These are phyloP conservation scores for Apiotrichum veenhuisii DNA, from an alignment of 1,284 basidiomycete species.

Conservation along the genomic window DNA sequence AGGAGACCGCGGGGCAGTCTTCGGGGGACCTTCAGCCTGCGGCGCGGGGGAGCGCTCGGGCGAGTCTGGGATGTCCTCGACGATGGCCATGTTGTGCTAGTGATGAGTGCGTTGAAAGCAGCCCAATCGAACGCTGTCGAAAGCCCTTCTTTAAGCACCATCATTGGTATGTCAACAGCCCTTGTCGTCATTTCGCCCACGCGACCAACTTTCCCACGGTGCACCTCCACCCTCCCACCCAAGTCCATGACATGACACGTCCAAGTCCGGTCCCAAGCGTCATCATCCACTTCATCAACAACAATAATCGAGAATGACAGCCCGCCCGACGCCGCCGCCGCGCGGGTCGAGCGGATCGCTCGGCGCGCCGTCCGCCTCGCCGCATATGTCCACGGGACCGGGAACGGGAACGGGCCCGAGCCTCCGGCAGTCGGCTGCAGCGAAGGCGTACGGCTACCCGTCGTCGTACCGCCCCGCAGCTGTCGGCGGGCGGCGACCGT, in stretches of 20 bases:
- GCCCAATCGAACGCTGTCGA: background rate
- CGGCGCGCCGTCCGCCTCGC: background rate
- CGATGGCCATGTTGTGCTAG: slow-evolving; percentile 29
- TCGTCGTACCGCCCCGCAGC: background rate
- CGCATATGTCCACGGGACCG: slow-evolving; percentile 2
- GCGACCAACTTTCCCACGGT: slow-evolving; percentile 16
- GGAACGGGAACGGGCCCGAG: background rate
- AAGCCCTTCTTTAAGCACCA: background rate
- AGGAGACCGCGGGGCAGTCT: background rate
- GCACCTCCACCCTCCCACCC: background rate
- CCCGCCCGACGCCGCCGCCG: slow-evolving; percentile 8
- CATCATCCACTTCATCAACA: background rate
- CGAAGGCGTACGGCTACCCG: too few relatives aligned
- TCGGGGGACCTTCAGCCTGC: background rate
- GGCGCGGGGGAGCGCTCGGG: slow-evolving; percentile 5
- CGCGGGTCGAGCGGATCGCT: background rate
- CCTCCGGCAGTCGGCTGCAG: too few relatives aligned
- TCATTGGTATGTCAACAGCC: background rate
- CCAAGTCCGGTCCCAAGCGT: background rate
- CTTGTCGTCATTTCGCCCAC: too few relatives aligned
- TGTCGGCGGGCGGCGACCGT: slow-evolving; percentile 1
- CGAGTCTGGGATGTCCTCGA: slow-evolving; percentile 33
- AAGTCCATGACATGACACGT: slow-evolving; percentile 3
- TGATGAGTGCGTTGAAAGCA: background rate
- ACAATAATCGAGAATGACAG: slow-evolving; percentile 6